Conservation (phyloP, 1,139 yeast species). For the Debaryomyces robertsiae region DNA sequence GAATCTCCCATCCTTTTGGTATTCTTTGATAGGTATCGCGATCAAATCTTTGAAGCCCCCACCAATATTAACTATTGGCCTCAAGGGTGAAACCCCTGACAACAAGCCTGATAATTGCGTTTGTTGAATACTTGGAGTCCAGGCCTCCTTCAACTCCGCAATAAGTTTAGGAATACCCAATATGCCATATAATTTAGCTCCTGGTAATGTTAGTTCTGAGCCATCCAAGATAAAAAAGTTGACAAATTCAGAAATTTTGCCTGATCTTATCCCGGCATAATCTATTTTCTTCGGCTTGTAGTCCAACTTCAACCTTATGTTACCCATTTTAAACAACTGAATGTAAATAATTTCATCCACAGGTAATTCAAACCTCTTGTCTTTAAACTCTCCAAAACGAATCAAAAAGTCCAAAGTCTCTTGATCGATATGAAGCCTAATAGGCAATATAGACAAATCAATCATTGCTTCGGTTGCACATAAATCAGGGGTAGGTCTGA, state of each 20-base stretch:
- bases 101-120: conserved; percentile 79
- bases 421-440: conserved; percentile 86
- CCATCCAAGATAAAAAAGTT: conserved; percentile 89
- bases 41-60: conserved; percentile 75
- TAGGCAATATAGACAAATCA: conserved; percentile 62
- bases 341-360: conserved; percentile 65
- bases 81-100: conserved; percentile 81
- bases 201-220: conserved; percentile 66
- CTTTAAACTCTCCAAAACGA: conserved; percentile 81
- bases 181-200: conserved; percentile 70
- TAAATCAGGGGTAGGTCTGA: conserved; percentile 64
- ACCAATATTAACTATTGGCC: conserved; percentile 77
- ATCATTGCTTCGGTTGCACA: conserved; percentile 72
- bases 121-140: conserved; percentile 85
- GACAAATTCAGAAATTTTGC: conserved; percentile 83
- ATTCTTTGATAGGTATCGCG: conserved; percentile 73
- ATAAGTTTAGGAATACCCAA: conserved; percentile 69
- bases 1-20: conserved; percentile 69
- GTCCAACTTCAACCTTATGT: conserved; percentile 72
- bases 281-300: conserved; percentile 91
- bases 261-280: conserved; percentile 80
- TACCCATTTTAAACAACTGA: conserved; percentile 65
- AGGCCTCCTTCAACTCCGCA: conserved; percentile 57
- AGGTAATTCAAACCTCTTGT: conserved; percentile 63
- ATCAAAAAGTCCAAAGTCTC: conserved; percentile 84